Evolutionary conservation across 768 basidiomycete species (phyloP), one percentile per base, ranked within the genome.

Genomic region (Suillus placidus): DNA sequence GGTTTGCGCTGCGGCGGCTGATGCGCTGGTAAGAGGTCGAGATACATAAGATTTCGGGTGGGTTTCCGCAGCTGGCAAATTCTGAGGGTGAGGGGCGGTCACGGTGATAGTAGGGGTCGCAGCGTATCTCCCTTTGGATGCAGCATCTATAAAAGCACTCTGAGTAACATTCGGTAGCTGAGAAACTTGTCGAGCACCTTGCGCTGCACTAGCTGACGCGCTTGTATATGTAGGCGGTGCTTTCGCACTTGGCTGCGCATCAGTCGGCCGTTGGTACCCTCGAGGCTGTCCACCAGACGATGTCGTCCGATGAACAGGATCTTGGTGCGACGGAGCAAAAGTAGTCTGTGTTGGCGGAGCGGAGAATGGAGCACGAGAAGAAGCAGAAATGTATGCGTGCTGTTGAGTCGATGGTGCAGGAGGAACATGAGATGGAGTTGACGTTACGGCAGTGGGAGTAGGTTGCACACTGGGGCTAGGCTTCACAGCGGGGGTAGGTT

Each of bases 261-360:
- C 76, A 12, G 66, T 37, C 57, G 72, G 23, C 34, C 74, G 76
- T 45, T 75, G 74, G 38, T 68, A 60, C 7, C 64, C 63, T 43
- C 76, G 76, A 66, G 76, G 68, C 12, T 71, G 8, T 38, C 54
- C 56, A 42, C 68, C 9, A 52, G 71, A 57, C 4, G 76, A 60
- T 14, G 61, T 63, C 3, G 68, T 62, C 56, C 72, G 76, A 62
- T 74, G 77, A 26, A 55, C 42, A 52, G 67, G 49, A 42, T 49
- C 40, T 45, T 60, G 40, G 13, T 68, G 69, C 16, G 57, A 30
- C n/a, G 63, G 13, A 32, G 60, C 6, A 42, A 68, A 67, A 8
- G 67, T 61, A 8, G 68, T 51, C 16, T 77, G 76, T 35, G 65
- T 49, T 30, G 70, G 67, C 10, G 75, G 75, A 45, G 69, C 70